These are phyloP conservation scores for Lentinula lateritia DNA, from an alignment of 768 basidiomycete species.

Conservation along the genomic window DNA sequence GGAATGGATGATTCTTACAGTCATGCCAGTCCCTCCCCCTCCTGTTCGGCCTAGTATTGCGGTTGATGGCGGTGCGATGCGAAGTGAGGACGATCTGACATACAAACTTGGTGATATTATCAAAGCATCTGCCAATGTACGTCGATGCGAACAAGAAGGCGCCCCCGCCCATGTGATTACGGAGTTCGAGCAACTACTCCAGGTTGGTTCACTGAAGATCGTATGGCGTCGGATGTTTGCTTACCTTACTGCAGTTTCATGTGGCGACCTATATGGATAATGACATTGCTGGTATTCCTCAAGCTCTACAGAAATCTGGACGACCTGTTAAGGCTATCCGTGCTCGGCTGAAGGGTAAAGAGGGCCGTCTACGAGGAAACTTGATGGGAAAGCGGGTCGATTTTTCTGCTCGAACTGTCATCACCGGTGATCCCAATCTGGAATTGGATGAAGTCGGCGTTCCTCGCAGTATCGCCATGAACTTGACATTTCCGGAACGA, in stretches of 20 bases:
- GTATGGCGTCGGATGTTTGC: slow-evolving; percentile 1
- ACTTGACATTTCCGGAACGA: slow-evolving; percentile 94
- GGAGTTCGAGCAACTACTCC: slow-evolving; percentile 93
- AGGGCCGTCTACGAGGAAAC: slow-evolving; percentile 95
- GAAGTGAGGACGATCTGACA: slow-evolving; percentile 97
- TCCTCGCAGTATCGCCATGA: slow-evolving; percentile 93
- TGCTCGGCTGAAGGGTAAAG: slow-evolving; percentile 96
- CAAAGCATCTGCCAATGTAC: slow-evolving; percentile 89
- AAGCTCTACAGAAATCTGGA: slow-evolving; percentile 95
- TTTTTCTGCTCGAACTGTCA: slow-evolving; percentile 98
- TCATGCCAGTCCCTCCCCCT: slow-evolving; percentile 95
- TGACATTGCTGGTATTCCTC: slow-evolving; percentile 96
- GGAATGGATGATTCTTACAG: slow-evolving; percentile 99
- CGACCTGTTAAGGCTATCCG: slow-evolving; percentile 98
- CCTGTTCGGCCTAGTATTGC: slow-evolving; percentile 98
- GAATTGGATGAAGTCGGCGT: slow-evolving; percentile 97
- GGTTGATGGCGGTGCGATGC: slow-evolving; percentile 93
- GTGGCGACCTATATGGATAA: slow-evolving; percentile 99
- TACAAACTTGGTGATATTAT: slow-evolving; percentile 97
- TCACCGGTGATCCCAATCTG: slow-evolving; percentile 97
- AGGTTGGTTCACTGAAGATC: slow-evolving; percentile 45
- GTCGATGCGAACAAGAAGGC: slow-evolving; percentile 92
- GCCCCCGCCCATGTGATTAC: slow-evolving; percentile 93
- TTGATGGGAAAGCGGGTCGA: slow-evolving; percentile 99
- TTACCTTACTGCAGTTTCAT: slow-evolving; percentile 68